Evolutionary conservation across 108 stramenopile genomes (phyloP).

Genomic region (Tribonema minus): DNA sequence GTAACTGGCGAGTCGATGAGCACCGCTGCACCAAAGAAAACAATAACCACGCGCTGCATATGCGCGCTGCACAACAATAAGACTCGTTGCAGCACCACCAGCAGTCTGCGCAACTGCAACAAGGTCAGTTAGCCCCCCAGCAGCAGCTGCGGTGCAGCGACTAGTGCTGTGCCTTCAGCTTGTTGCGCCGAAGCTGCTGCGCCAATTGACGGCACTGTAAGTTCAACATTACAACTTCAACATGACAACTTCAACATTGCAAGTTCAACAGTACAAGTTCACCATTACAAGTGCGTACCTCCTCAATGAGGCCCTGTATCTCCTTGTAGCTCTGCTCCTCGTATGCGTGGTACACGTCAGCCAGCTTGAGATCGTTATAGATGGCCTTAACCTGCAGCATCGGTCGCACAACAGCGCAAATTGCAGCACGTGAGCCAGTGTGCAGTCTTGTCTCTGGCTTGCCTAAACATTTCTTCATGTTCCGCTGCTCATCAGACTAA

Average conservation of each 20-base stretch:
- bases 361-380: conserved; percentile 75
- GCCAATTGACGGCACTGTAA: too few species aligned
- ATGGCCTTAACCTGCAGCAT: conserved; percentile 64
- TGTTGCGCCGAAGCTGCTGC: too few species aligned
- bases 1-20: too few species aligned
- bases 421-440: background rate
- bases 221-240: background rate
- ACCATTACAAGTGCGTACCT: background rate
- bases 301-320: conserved; percentile 54
- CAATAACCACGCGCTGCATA: too few species aligned
- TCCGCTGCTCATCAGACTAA: conserved; percentile 14
- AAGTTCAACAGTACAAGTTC: background rate
- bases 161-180: too few species aligned
- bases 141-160: too few species aligned
- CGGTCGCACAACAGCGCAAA: background rate
- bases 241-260: background rate
- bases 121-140: too few species aligned
- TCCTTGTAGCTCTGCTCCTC: conserved; percentile 72
- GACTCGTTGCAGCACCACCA: too few species aligned
- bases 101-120: too few species aligned
- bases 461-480: background rate
- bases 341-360: conserved; percentile 67
- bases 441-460: background rate
- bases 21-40: too few species aligned
- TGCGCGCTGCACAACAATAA: too few species aligned